Conservation (phyloP, 768 basidiomycete genomes). For the Serendipita sp. region DNA sequence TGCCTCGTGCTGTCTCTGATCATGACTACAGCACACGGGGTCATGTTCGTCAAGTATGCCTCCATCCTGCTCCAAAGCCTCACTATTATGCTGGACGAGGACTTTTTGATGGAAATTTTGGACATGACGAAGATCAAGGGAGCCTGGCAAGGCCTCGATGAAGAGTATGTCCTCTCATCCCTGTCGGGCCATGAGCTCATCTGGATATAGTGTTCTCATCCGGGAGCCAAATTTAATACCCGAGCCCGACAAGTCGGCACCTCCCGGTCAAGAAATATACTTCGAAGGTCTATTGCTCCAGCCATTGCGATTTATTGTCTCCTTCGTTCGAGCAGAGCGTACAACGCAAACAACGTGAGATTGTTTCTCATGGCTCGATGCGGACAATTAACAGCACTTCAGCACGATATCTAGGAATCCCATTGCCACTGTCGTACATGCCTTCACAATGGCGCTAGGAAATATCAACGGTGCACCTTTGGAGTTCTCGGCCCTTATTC, state of each 20-base stretch:
- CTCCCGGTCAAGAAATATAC: constrained; percentile 64
- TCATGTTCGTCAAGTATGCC: constrained; percentile 94
- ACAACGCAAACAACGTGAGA: neutral
- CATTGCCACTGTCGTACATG: constrained; percentile 81
- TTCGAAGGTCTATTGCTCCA: constrained; percentile 93
- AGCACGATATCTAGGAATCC: constrained; percentile 51
- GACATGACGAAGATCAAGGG: constrained; percentile 86
- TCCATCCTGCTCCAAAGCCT: constrained; percentile 85
- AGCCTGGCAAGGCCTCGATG: constrained; percentile 66
- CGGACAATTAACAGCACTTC: neutral
- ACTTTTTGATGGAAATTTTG: constrained; percentile 79
- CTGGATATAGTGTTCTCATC: constrained; percentile 43
- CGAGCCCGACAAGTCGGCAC: constrained; percentile 48
- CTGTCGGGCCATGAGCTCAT: neutral
- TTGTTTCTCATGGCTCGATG: neutral
- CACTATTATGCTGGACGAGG: constrained; percentile 89
- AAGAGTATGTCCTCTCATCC: constrained; percentile 39
- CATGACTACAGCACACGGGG: constrained; percentile 65
- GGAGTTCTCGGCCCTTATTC: constrained; percentile 81
- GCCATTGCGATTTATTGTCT: constrained; percentile 79
- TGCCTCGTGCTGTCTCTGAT: neutral
- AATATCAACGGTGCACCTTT: constrained; percentile 94
- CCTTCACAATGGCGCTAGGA: constrained; percentile 89
- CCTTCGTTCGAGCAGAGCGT: constrained; percentile 93
- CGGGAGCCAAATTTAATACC: constrained; percentile 48